Percentiles rank a stretch among this genome's conserved stretches.
phyloP scores from a whole-genome alignment of 176 grass and related monocot genomes.

The Cenchrus americanus region DNA sequence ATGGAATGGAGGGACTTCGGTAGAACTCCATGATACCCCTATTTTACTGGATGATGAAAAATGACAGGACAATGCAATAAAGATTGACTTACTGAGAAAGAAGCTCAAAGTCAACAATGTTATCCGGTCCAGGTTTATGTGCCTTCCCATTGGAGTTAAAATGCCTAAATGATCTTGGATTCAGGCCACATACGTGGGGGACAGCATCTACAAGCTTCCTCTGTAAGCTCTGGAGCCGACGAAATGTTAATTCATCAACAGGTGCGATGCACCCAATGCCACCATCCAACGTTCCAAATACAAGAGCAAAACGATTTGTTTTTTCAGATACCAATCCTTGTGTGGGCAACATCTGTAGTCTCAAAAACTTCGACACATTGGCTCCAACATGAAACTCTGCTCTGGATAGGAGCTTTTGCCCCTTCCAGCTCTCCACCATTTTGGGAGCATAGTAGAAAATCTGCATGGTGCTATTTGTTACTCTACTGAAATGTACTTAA shows the following conservation, averaged over 20 bases:
- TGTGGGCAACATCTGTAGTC: slow-evolving; percentile 82
- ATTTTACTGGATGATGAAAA: background rate
- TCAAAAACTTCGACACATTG: slow-evolving; percentile 81
- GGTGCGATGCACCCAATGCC: slow-evolving; percentile 96
- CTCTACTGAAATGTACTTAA: slow-evolving; percentile 6
- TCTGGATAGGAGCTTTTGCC: slow-evolving; percentile 84
- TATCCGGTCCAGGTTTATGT: slow-evolving; percentile 91
- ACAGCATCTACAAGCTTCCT: slow-evolving; percentile 79
- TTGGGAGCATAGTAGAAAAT: slow-evolving; percentile 97
- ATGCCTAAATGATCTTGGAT: slow-evolving; percentile 83
- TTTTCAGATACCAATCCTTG: slow-evolving; percentile 68
- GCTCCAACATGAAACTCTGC: slow-evolving; percentile 89
- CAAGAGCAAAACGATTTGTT: slow-evolving; percentile 85
- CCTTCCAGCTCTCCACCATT: slow-evolving; percentile 96
- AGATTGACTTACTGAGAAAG: slow-evolving; percentile 78
- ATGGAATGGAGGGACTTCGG: background rate
- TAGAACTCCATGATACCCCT: background rate
- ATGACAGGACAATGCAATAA: background rate
- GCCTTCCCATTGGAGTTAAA: slow-evolving; percentile 75
- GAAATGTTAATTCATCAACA: slow-evolving; percentile 82
- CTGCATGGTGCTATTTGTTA: slow-evolving; percentile 51
- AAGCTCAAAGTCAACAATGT: slow-evolving; percentile 87
- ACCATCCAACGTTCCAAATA: slow-evolving; percentile 87
- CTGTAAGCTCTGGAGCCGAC: slow-evolving; percentile 78
- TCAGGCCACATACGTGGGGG: slow-evolving; percentile 78